These are phyloP conservation scores for Neospermospora avenae DNA, from an alignment of 2,329 filamentous ascomycete species.

Conservation along the genomic window DNA sequence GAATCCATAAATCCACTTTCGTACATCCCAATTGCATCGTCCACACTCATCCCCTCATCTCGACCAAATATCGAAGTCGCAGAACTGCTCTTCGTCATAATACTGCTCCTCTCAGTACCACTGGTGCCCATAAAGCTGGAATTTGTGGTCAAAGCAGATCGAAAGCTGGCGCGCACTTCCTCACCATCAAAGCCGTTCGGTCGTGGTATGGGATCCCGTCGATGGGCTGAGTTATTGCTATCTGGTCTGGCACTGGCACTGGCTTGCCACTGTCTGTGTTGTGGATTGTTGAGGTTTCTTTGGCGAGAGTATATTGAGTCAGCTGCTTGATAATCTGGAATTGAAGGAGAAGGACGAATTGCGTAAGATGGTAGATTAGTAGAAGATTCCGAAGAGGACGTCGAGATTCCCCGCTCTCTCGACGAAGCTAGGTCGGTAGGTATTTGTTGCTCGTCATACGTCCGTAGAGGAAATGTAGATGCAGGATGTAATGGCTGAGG, in stretches of 20 bases:
- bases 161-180: slow-evolving; percentile 54
- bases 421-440: slow-evolving; percentile 16
- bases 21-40: slow-evolving; percentile 70
- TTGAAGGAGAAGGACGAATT: slow-evolving; percentile 33
- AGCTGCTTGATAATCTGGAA: slow-evolving; percentile 33
- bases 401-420: slow-evolving; percentile 32
- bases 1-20: slow-evolving; percentile 59
- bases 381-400: slow-evolving; percentile 31
- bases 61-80: slow-evolving; percentile 56
- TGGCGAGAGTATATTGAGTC: slow-evolving; percentile 32
- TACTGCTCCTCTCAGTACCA: slow-evolving; percentile 76
- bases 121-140: slow-evolving; percentile 59
- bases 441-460: slow-evolving; percentile 25
- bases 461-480: slow-evolving; percentile 23
- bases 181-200: slow-evolving; percentile 30
- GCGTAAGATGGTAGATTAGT: slow-evolving; percentile 13
- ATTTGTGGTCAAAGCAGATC: slow-evolving; percentile 57
- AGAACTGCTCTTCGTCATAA: slow-evolving; percentile 76
- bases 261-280: slow-evolving; percentile 24
- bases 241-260: slow-evolving; percentile 25
- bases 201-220: slow-evolving; percentile 28
- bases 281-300: slow-evolving; percentile 30
- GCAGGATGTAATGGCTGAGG: slow-evolving; percentile 25
- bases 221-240: slow-evolving; percentile 27
- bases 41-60: slow-evolving; percentile 58